Base-by-base conservation (phyloP, 805 yeast genomes). In the Starmerella khaoyaiensis region DNA sequence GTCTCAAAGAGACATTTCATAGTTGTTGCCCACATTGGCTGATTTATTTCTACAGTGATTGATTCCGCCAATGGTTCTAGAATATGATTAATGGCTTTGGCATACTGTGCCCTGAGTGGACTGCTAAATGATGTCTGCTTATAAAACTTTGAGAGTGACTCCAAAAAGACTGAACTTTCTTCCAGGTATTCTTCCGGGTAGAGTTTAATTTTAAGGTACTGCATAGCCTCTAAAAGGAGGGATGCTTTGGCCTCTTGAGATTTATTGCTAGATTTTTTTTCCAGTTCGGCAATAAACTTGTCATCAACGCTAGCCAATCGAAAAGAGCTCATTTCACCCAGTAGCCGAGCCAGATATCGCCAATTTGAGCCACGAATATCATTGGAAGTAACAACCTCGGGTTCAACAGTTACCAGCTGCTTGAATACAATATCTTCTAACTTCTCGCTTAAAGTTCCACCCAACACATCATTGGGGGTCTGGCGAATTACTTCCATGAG, bases 1-100 rank as follows among this genome's bases (percentile, higher is more conserved):
- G 44, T 39, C 12, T 25, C 57, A 54, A 70, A 75, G 11, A 87
- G 72, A 15, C 65, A 60, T 17, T 69, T 69, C 37, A 83, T 71
- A 0, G 95, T 90, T 28, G 74, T 80, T 0, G 77, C 75, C 99
- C 98, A 90, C 1, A 79, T 74, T 3, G 98, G 98, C 55, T 87
- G 94, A 52, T 90, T 87, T 0, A 83, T 86, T 54, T 90, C 99
- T 0, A 95, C 97, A 0, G 95, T 82, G 22, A 86, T 65, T 1
- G 74, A 66, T 7, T 82, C 87, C 0, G 96, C 93, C 18, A 90
- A 57, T 0, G 96, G 93, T 28, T 83, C 60, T 2, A 90, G 59
- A 19, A 90, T 67, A 36, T 72, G 76, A 39, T 78, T 69, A 27
- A 86, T 64, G 1, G 83, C 94, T 46, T 83, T 94, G 32, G 90